Conservation (phyloP, 1,284 basidiomycete species). For the Cutaneotrichosporon sp. region DNA sequence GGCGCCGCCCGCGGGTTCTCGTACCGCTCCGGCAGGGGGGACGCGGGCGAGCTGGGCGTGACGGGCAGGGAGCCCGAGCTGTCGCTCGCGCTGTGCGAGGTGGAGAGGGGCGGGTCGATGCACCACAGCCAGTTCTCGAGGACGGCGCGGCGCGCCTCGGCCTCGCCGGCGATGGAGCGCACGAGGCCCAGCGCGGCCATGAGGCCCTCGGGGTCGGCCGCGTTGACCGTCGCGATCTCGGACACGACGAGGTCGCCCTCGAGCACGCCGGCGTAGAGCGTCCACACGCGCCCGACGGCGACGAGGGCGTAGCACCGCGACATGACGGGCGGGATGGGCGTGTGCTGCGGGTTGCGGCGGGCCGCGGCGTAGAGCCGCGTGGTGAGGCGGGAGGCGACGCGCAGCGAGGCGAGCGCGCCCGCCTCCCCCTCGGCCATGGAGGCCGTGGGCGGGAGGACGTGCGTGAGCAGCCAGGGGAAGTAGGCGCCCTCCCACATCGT, state of each 20-base stretch:
- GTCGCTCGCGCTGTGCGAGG: not conserved
- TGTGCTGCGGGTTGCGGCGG: not conserved
- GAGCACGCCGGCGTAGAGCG: not conserved
- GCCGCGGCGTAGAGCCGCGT: slow-evolving; percentile 1
- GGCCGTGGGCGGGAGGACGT: not conserved
- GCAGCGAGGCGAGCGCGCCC: not conserved
- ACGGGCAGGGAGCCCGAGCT: not conserved
- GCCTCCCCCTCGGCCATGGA: not conserved
- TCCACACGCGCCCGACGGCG: not conserved
- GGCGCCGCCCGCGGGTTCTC: not conserved
- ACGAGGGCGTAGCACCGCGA: not conserved
- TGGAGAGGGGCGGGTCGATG: not conserved
- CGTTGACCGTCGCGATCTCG: slow-evolving; percentile 1
- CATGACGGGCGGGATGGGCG: not conserved
- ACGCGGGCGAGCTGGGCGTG: not conserved
- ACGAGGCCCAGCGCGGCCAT: not conserved
- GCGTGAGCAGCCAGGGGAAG: slow-evolving; percentile 3
- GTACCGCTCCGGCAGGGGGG: not conserved
- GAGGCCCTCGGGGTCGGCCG: not conserved
- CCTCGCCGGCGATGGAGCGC: not conserved
- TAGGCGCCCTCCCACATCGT: not conserved
- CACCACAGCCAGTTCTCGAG: slow-evolving; percentile 3
- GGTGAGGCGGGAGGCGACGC: not conserved
- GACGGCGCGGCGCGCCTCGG: not conserved
- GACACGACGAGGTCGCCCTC: slow-evolving; percentile 1